These are phyloP conservation scores for Carex sylvatica DNA, from an alignment of 202 grass and related monocot genomes.

Conservation along the genomic window DNA sequence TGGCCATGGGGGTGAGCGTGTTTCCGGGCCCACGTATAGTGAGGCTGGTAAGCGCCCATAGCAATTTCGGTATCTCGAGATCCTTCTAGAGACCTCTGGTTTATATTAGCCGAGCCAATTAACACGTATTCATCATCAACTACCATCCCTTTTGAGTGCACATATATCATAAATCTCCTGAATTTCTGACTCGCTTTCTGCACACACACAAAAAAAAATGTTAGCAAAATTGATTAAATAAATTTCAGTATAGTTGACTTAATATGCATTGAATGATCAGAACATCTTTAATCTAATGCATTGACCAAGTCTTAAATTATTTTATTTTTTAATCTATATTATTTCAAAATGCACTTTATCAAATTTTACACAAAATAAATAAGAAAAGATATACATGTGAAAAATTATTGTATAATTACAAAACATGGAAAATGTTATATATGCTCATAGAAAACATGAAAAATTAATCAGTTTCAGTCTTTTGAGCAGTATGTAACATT, in stretches of 20 bases:
- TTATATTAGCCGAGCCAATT: conserved; percentile 83
- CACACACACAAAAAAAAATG: neutral
- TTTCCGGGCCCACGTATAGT: conserved; percentile 58
- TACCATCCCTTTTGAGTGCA: conserved; percentile 88
- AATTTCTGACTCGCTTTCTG: conserved; percentile 67
- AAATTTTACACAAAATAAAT: no score
- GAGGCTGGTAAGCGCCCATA: conserved; percentile 83
- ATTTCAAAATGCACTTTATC: no score
- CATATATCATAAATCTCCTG: conserved; percentile 88
- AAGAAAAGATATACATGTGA: no score
- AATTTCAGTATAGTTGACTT: neutral
- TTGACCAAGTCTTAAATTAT: no score
- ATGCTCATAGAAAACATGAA: neutral
- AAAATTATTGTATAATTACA: neutral
- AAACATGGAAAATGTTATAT: neutral
- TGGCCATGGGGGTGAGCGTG: conserved; percentile 51
- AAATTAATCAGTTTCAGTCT: neutral
- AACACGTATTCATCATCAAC: conserved; percentile 72
- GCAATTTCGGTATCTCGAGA: conserved; percentile 88
- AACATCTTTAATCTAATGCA: no score
- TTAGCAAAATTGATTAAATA: neutral
- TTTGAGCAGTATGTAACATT: no score
- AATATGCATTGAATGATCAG: no score
- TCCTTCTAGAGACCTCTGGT: conserved; percentile 89
- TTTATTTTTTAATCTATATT: no score